Evolutionary conservation across 2,329 filamentous ascomycete species (phyloP).

Genomic region (Paradendryphiella salina): DNA sequence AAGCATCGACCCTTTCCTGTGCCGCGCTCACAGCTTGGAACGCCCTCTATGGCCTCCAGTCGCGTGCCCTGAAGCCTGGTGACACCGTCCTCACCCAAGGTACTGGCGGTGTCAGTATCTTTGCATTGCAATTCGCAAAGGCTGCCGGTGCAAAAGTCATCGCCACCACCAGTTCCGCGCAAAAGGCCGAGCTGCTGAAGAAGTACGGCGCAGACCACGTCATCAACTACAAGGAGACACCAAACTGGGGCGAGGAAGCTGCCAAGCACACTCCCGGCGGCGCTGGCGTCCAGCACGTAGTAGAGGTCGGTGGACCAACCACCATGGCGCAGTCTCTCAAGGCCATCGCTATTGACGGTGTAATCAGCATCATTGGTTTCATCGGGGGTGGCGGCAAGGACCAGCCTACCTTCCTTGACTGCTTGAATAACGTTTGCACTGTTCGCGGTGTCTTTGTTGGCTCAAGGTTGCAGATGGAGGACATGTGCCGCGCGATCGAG

Average conservation of each 20-base stretch:
- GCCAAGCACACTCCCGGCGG: conserved; percentile 56
- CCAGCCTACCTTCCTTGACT: conserved; percentile 58
- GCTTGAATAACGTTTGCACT: conserved; percentile 54
- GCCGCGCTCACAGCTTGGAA: conserved; percentile 56
- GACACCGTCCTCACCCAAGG: conserved; percentile 66
- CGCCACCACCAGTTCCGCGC: conserved; percentile 58
- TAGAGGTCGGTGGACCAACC: conserved; percentile 68
- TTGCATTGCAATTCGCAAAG: conserved; percentile 62
- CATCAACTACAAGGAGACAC: conserved; percentile 59
- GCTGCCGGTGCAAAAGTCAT: conserved; percentile 61
- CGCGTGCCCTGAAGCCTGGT: conserved; percentile 43
- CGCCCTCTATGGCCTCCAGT: conserved; percentile 55
- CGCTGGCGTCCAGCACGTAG: conserved; percentile 62
- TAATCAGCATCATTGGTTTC: conserved; percentile 60
- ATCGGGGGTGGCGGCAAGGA: conserved; percentile 55
- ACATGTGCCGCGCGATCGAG: conserved; percentile 63
- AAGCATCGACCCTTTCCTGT: conserved; percentile 55
- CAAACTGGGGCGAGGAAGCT: conserved; percentile 59
- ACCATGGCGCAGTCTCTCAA: conserved; percentile 59
- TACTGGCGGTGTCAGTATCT: conserved; percentile 70
- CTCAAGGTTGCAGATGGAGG: conserved; percentile 59
- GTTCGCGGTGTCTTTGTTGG: conserved; percentile 63
- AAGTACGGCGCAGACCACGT: conserved; percentile 59
- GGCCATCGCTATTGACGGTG: conserved; percentile 58
- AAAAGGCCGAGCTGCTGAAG: conserved; percentile 57